Evolutionary conservation across 257 asterid genomes (phyloP).

Genomic region (Lycium barbarum): DNA sequence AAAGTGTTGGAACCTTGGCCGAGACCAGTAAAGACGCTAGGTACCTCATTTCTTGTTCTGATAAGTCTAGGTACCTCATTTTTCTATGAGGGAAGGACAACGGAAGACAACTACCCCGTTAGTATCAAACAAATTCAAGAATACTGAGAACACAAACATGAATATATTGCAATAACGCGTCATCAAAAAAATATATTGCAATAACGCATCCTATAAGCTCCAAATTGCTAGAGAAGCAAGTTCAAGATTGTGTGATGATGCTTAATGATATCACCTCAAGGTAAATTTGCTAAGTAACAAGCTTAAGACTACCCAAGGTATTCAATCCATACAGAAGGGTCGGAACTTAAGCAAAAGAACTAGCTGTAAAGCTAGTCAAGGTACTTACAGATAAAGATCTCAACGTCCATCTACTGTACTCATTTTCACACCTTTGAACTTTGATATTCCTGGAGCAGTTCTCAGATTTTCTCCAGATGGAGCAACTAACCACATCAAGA

Average conservation of each 20-base stretch:
- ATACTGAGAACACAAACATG: not conserved
- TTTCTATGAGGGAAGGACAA: not conserved
- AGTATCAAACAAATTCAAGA: not conserved
- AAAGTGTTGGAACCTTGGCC: not conserved
- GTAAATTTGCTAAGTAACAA: not conserved
- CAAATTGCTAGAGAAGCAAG: not conserved
- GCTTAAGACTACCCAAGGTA: not conserved
- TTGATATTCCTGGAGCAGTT: not conserved
- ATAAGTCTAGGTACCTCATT: not conserved
- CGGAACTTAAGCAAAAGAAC: not conserved
- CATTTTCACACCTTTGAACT: not conserved
- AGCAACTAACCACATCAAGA: constrained; percentile 5
- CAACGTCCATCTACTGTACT: not conserved
- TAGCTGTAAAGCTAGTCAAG: not conserved
- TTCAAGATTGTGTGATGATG: not conserved
- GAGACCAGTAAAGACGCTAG: not conserved
- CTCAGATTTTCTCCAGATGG: not conserved
- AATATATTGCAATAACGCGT: not conserved
- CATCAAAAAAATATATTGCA: not conserved
- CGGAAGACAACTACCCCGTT: not conserved
- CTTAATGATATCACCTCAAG: not conserved
- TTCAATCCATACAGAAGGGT: not conserved
- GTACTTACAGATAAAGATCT: not conserved
- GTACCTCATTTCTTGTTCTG: not conserved
- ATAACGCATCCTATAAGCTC: not conserved